phyloP scores from a whole-genome alignment of 2,329 filamentous ascomycete genomes.

The Arthrobotrys sinensis region DNA sequence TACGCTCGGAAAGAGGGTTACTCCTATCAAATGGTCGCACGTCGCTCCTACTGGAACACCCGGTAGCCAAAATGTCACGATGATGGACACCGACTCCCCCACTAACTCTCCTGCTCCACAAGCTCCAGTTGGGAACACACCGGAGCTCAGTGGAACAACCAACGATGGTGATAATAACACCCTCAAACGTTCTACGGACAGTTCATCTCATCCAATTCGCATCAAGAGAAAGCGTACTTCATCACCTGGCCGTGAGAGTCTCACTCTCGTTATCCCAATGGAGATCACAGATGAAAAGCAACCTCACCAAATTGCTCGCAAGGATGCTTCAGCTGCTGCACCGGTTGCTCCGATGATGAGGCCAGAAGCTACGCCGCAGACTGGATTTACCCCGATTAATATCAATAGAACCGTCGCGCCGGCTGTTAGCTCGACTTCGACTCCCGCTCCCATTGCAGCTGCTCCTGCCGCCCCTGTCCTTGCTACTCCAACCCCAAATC shows the following conservation, averaged over 20 bases:
- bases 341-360: conserved; percentile 3
- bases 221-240: conserved; percentile 47
- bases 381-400: conserved; percentile 49
- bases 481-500: conserved; percentile 12
- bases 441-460: conserved; percentile 1
- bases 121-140: neutral
- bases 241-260: conserved; percentile 24
- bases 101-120: conserved; percentile 7
- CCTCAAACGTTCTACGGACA: conserved; percentile 32
- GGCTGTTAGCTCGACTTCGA: conserved; percentile 3
- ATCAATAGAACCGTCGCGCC: conserved; percentile 23
- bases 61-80: neutral
- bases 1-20: conserved; percentile 39
- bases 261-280: conserved; percentile 37
- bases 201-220: conserved; percentile 33
- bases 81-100: conserved; percentile 10
- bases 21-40: conserved; percentile 42
- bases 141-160: neutral
- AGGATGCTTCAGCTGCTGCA: neutral
- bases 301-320: neutral
- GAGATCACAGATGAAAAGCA: conserved; percentile 6
- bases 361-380: conserved; percentile 1
- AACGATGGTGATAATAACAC: conserved; percentile 1
- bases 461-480: neutral
- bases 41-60: neutral